A percentile compares a stretch with the other conserved stretches of the same genome.
phyloP scores from a whole-genome alignment of 1,139 yeast species.

The Kluyveromyces sp. region DNA sequence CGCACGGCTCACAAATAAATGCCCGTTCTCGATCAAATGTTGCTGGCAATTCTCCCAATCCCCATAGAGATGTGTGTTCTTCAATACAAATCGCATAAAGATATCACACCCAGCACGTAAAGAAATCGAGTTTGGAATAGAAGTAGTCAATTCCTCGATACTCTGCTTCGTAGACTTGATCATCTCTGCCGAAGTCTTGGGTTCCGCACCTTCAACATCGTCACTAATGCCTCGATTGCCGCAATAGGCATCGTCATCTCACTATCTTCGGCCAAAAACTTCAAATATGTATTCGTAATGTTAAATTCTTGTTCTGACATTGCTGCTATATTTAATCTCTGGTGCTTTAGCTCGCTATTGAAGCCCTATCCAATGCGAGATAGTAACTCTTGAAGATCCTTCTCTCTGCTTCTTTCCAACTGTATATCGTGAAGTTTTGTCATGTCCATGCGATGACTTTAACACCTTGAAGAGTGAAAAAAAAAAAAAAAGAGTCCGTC shows the following conservation, averaged over 20 bases:
- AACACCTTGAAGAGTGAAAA: not conserved
- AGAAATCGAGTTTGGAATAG: conserved; percentile 86
- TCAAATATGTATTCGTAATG: conserved; percentile 70
- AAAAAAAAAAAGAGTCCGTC: not conserved
- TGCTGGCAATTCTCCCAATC: conserved; percentile 95
- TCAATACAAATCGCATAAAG: conserved; percentile 84
- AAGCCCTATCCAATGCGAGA: not conserved
- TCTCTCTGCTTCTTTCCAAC: not conserved
- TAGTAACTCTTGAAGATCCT: not conserved
- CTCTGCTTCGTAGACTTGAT: conserved; percentile 75
- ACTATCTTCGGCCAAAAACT: conserved; percentile 74
- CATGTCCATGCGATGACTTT: not conserved
- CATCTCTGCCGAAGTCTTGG: conserved; percentile 88
- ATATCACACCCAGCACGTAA: conserved; percentile 96
- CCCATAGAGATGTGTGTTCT: conserved; percentile 80
- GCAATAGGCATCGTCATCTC: conserved; percentile 99
- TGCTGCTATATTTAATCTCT: not conserved
- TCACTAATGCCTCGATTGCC: conserved; percentile 89
- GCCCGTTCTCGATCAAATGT: conserved; percentile 89
- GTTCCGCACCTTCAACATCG: conserved; percentile 69
- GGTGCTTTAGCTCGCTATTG: too few relatives aligned
- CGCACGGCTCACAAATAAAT: conserved; percentile 84
- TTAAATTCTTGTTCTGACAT: conserved; percentile 43
- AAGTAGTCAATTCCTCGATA: conserved; percentile 60
- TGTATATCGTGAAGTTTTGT: not conserved